These are phyloP conservation scores for Dryas octopetala DNA, from an alignment of 306 rosid species.

Conservation along the genomic window DNA sequence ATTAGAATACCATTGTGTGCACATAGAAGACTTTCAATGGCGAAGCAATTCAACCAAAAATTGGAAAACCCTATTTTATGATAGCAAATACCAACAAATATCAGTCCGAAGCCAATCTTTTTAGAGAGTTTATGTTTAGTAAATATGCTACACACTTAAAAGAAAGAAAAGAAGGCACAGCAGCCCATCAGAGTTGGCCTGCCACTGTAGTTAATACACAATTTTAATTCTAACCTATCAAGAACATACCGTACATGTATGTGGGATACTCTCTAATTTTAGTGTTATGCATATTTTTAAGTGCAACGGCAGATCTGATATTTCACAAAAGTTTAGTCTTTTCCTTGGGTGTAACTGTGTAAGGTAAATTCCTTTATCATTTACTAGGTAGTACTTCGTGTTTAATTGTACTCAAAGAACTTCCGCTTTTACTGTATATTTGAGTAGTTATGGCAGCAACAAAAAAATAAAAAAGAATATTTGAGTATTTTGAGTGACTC, in stretches of 20 bases:
- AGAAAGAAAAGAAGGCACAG: conserved; percentile 10
- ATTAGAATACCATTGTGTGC: background rate
- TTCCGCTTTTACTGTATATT: background rate
- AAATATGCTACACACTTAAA: background rate
- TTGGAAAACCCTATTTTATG: background rate
- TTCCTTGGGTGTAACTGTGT: background rate
- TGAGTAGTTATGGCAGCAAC: no score
- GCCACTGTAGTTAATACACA: conserved; percentile 36
- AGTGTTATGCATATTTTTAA: background rate
- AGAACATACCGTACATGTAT: conserved; percentile 44
- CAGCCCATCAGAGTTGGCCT: conserved; percentile 19
- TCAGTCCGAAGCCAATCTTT: background rate
- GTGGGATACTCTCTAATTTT: background rate
- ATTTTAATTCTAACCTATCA: conserved; percentile 31
- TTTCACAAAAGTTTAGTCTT: background rate
- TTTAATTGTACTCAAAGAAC: background rate
- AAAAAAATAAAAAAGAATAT: no score
- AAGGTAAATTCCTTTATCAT: no score
- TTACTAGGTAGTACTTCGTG: no score
- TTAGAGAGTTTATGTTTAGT: background rate
- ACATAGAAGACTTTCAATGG: background rate
- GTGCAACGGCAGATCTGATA: background rate
- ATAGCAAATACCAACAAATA: background rate
- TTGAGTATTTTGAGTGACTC: no score
- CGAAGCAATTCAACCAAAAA: background rate